Base-by-base conservation (phyloP, 2,329 filamentous ascomycete species). In the Berkeleyomyces basicola region DNA sequence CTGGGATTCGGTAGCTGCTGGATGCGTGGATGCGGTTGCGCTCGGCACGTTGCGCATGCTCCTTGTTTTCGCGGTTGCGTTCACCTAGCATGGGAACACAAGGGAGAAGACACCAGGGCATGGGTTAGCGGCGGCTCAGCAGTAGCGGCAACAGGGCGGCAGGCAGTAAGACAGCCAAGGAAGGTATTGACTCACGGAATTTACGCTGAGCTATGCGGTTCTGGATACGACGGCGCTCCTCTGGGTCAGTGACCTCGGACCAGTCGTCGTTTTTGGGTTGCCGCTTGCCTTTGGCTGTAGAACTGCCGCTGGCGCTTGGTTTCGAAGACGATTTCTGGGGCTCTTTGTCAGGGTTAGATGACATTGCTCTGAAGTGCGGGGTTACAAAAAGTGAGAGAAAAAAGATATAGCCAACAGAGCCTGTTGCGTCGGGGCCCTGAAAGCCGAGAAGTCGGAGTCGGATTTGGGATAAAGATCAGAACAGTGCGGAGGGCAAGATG, bases 161-260 rank as follows among this genome's bases (percentile, higher is more conserved):
- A 43, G 42, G n/a, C 10, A 43, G 10, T 9, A 14, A 43, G 16
- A 31, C 47, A 51, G 10, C 23, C 47, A 47, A 4, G 37, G 51
- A 43, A 58, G 43, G n/a, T 10, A 59, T 33, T 11, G 61, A 68
- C 84, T 69, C 78, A 90, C 87, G 79, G 67, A 88, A 90, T 68
- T 88, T 88, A 67, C 86, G 79, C 69, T 90, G 87, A 1, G 86
- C 86, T 65, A 89, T 80, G 61, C 85, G 81, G 70, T 90, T 90
- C 71, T 90, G 87, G 59, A 90, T 86, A 65, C 85, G 83, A 66
- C 87, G 78, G 69, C 87, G 79, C 73, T 88, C 84, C 65, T 83
- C 83, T 0, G 85, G 84, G 67, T 90, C 85, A 5, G 80, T 81
- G 51, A 90, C 78, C 0, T 84, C 79, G 37, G 80, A 77, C 87